These are phyloP conservation scores for Saccharomycopsis phalli DNA, from an alignment of 1,139 yeast species.

Conservation along the genomic window DNA sequence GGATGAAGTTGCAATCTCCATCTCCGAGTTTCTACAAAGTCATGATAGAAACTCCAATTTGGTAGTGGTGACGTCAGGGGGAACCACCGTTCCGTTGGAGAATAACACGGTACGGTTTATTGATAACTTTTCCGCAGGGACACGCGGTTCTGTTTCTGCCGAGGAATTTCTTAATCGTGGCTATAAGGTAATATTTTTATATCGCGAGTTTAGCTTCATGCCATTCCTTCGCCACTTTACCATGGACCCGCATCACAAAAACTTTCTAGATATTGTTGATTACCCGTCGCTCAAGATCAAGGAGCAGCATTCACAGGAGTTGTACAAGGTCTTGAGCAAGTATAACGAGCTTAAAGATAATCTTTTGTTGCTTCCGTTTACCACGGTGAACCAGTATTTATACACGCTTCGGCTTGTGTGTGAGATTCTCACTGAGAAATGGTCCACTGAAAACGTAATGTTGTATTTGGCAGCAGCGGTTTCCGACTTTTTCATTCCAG, in stretches of 20 bases:
- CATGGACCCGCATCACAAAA: conserved; percentile 48
- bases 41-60: conserved; percentile 41
- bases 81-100: conserved; percentile 95
- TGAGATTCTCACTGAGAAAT: conserved; percentile 37
- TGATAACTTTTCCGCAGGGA: conserved; percentile 95
- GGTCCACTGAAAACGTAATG: conserved; percentile 39
- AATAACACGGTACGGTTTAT: conserved; percentile 93
- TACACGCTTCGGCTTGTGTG: conserved; percentile 72
- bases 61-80: conserved; percentile 91
- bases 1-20: conserved; percentile 47
- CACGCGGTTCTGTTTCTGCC: conserved; percentile 94
- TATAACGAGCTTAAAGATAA: conserved; percentile 55
- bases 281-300: conserved; percentile 41
- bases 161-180: conserved; percentile 80
- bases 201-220: conserved; percentile 81
- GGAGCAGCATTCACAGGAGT: conserved; percentile 49
- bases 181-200: conserved; percentile 86
- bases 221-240: conserved; percentile 89
- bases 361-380: conserved; percentile 71
- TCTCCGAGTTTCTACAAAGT: conserved; percentile 48
- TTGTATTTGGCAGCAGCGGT: conserved; percentile 97
- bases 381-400: conserved; percentile 89
- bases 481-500: conserved; percentile 89
- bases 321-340: conserved; percentile 57
- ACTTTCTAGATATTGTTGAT: conserved; percentile 69